Conservation (phyloP, 148 eudicot genomes). For the Chenopodium suecicum region DNA sequence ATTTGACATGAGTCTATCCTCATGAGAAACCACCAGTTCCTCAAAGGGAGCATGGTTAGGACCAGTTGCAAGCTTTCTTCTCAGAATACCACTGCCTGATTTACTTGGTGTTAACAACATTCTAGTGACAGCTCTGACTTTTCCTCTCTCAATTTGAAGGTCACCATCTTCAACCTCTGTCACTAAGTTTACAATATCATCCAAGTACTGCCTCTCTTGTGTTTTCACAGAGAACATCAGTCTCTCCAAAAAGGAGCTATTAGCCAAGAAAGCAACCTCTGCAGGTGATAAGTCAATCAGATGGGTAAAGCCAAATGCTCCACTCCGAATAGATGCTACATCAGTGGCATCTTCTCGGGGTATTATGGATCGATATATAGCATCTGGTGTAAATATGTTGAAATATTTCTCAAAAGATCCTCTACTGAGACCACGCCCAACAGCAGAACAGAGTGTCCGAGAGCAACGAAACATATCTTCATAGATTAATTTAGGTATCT, state of each 20-base stretch:
- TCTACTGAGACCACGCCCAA: slow-evolving; percentile 48
- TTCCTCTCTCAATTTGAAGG: slow-evolving; percentile 56
- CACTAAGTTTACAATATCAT: slow-evolving; percentile 51
- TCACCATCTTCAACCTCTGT: slow-evolving; percentile 56
- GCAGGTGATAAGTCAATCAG: slow-evolving; percentile 78
- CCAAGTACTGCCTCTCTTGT: slow-evolving; percentile 49
- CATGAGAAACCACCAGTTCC: slow-evolving; percentile 69
- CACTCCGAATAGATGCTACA: slow-evolving; percentile 42
- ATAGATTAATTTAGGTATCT: slow-evolving; percentile 87
- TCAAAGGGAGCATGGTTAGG: slow-evolving; percentile 69
- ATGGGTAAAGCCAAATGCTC: slow-evolving; percentile 77
- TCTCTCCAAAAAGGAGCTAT: slow-evolving; percentile 72
- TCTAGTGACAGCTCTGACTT: slow-evolving; percentile 84
- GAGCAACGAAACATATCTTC: slow-evolving; percentile 50
- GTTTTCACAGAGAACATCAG: slow-evolving; percentile 64
- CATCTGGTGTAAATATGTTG: slow-evolving; percentile 69
- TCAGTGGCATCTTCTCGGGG: slow-evolving; percentile 31
- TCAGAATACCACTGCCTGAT: slow-evolving; percentile 42
- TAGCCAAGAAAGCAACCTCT: slow-evolving; percentile 72
- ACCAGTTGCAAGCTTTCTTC: slow-evolving; percentile 63
- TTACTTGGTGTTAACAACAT: slow-evolving; percentile 81
- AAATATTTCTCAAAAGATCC: slow-evolving; percentile 60
- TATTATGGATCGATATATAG: slow-evolving; percentile 52
- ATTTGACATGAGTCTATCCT: slow-evolving; percentile 79
- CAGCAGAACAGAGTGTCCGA: slow-evolving; percentile 40